Evolutionary conservation across 2,329 filamentous ascomycete genomes (phyloP).

Genomic region (Colletotrichum endophyticum): DNA sequence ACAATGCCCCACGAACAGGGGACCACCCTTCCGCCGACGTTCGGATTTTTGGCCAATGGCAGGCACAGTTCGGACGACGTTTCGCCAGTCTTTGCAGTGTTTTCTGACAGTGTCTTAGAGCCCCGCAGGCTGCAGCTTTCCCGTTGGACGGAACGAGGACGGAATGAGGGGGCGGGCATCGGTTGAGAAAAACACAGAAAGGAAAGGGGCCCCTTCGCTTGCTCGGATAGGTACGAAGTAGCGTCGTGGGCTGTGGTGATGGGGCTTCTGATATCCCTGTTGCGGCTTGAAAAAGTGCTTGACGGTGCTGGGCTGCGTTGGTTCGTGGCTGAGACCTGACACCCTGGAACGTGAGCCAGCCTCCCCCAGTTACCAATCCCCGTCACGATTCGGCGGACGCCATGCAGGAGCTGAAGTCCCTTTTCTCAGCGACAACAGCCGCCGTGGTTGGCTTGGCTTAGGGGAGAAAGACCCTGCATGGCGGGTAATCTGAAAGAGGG

Average conservation of each 20-base stretch:
- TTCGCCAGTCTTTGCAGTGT: neutral
- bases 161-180: neutral
- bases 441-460: neutral
- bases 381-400: neutral
- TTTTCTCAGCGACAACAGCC: neutral
- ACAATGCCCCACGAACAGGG: neutral
- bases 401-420: neutral
- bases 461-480: neutral
- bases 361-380: neutral
- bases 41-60: neutral
- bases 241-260: constrained; percentile 2
- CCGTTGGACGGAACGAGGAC: neutral
- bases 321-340: constrained; percentile 13
- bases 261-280: neutral
- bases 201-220: neutral
- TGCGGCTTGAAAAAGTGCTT: constrained; percentile 7
- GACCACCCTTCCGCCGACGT: neutral
- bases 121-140: neutral
- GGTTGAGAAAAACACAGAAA: neutral
- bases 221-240: neutral
- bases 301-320: neutral
- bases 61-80: neutral
- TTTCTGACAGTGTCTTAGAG: neutral
- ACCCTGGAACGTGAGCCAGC: constrained; percentile 5
- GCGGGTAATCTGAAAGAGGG: neutral